A percentile compares a stretch with the other conserved stretches of the same genome.
Conservation (phyloP, 228 moss, liverwort and hornwort genomes). For the Sphagnum fallax region DNA sequence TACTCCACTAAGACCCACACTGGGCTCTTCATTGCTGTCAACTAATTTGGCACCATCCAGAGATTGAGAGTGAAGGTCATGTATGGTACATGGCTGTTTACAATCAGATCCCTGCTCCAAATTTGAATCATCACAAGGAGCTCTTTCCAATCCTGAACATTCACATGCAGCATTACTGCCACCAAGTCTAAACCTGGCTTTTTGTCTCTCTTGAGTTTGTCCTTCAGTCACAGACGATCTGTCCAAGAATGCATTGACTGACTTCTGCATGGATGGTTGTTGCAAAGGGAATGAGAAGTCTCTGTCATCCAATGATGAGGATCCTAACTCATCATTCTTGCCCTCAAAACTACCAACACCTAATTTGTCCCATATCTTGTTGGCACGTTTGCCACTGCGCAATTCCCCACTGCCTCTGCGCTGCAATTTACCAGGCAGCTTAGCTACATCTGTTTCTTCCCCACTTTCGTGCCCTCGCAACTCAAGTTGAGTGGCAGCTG, state of each 20-base stretch:
- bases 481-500: slow-evolving; percentile 23
- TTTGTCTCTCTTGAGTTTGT: slow-evolving; percentile 17
- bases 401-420: slow-evolving; percentile 42
- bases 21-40: slow-evolving; percentile 5
- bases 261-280: slow-evolving; percentile 39
- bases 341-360: slow-evolving; percentile 14
- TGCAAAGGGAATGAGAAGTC: slow-evolving; percentile 38
- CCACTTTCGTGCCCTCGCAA: slow-evolving; percentile 49
- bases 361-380: slow-evolving; percentile 70
- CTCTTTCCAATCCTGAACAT: slow-evolving; percentile 17
- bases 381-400: slow-evolving; percentile 60
- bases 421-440: slow-evolving; percentile 18
- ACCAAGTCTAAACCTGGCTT: slow-evolving; percentile 15
- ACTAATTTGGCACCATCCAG: slow-evolving; percentile 1
- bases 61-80: neutral
- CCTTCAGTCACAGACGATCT: slow-evolving; percentile 23
- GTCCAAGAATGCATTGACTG: slow-evolving; percentile 33
- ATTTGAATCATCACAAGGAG: no score
- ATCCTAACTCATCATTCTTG: slow-evolving; percentile 52
- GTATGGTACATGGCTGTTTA: neutral
- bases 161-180: slow-evolving; percentile 18
- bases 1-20: slow-evolving; percentile 9
- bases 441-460: slow-evolving; percentile 50
- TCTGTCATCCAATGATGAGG: slow-evolving; percentile 44
- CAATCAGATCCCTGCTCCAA: neutral